Percentiles rank a stretch among this genome's conserved stretches.
These are phyloP conservation scores for Metarhizium album DNA, from an alignment of 2,329 filamentous ascomycete genomes.

Conservation along the genomic window DNA sequence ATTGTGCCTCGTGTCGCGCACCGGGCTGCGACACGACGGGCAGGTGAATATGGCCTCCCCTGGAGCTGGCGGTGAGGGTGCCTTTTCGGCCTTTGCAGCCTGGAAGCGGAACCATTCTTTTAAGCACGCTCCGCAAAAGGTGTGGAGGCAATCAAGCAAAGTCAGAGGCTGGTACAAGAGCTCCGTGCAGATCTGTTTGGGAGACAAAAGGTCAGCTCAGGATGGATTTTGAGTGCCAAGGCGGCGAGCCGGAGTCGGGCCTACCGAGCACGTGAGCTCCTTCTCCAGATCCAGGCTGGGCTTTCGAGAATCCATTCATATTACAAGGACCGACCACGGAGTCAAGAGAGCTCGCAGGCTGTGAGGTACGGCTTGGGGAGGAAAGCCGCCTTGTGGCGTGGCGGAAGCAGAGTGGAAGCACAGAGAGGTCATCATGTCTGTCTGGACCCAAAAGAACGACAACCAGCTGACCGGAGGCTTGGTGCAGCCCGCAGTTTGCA, in stretches of 20 bases:
- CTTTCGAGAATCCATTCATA: slow-evolving; percentile 41
- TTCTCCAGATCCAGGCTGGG: slow-evolving; percentile 67
- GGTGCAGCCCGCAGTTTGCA: not conserved
- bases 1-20: slow-evolving; percentile 82
- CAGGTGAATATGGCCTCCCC: slow-evolving; percentile 61
- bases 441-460: no score
- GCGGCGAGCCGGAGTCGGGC: slow-evolving; percentile 17
- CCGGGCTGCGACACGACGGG: slow-evolving; percentile 78
- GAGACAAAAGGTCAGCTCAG: not conserved
- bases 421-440: no score
- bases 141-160: slow-evolving; percentile 86
- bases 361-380: not conserved
- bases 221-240: not conserved
- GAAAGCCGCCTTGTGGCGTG: not conserved
- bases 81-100: slow-evolving; percentile 44
- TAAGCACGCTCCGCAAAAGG: slow-evolving; percentile 88
- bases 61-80: slow-evolving; percentile 37
- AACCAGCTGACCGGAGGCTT: not conserved
- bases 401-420: not conserved
- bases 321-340: slow-evolving; percentile 7
- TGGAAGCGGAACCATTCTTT: slow-evolving; percentile 94
- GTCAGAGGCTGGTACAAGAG: slow-evolving; percentile 85
- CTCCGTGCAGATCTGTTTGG: slow-evolving; percentile 81
- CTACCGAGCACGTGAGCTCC: slow-evolving; percentile 89
- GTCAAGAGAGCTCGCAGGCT: not conserved